Base-by-base conservation (phyloP, 1,284 basidiomycete species). In the Mycena sp. region DNA sequence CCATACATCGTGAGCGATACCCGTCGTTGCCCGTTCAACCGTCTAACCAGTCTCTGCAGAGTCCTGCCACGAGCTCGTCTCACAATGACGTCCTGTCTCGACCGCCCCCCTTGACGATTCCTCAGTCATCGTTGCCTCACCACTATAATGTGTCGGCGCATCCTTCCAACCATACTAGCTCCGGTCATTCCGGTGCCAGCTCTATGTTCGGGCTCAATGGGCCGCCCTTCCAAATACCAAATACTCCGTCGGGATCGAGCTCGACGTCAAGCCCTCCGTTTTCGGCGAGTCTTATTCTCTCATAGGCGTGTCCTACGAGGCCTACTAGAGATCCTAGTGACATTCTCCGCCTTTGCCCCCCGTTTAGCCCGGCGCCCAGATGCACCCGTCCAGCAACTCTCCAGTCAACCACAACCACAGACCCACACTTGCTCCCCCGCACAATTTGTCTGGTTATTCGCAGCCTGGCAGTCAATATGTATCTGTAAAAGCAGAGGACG, bases 191-290 rank as follows among this genome's bases (percentile, higher is more conserved):
- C 46, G 80, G 81, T 63, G 77, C 81, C 64, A 83, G 82, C 7
- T 83, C 85, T 13, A 77, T 88, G 70, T 88, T 88, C 81, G 84
- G 81, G 74, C 81, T 90, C 3, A 72, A 67, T 30, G 65, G 65
- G 11, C 86, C 88, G 67, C 82, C 85, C 10, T 89, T 90, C 79
- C 86, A 88, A 77, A 82, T 92, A 78, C 89, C 91, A 30, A 88
- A 89, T 78, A 91, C 91, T 13, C 90, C 91, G 7, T 89, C 90
- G 3, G 89, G 86, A n/a, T 91, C 91, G 22, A 93, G 92, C 78
- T 86, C 90, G 39, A 90, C 89, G 18, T 92, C 91, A 54, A 93
- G 90, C 76, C 91, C 92, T 67, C 87, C 91, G 44, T 93, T 93
- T 85, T 93, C 93, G 90, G 92, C 88, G 88, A 92, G 93, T 93